Evolutionary conservation across 768 basidiomycete species (phyloP), one percentile per base, ranked within the genome.

Genomic region (Termitomyces sp.): DNA sequence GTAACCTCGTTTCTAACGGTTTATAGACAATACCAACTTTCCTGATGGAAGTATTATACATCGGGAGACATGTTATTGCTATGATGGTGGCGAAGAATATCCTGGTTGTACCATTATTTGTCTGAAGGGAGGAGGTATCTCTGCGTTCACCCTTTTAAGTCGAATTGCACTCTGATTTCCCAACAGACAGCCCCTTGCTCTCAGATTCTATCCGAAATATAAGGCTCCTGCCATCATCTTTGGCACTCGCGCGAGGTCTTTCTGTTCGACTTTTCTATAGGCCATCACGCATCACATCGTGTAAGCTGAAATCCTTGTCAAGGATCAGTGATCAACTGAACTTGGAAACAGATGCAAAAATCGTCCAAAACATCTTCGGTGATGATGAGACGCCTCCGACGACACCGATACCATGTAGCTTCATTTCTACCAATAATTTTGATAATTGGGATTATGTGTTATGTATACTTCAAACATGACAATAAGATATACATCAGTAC

Each of bases 401-500:
- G 11, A 83, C 80, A 11, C 63, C 66, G 22, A 73, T 88, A 48
- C 82, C 85, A 2, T 84, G 81, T 61, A 70, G 74, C 35, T 63
- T 61, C 44, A 78, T 88, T 44, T 73, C 80, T 5, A 78, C 75
- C 34, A 56, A 58, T 15, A 60, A 64, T 1, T 59, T 56, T 28
- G 72, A 80, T 54, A 67, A 76, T 52, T 88, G 84, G 83, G 79
- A 84, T 64, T 75, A 75, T 64, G 82, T 77, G 19, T 62, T 85
- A 54, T 80, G 78, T 64, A 72, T 83, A 51, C 57, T 80, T 50
- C 64, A 64, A 58, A 54, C 58, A 50, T 70, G 53, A 66, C 56
- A 53, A 51, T 40, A 51, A 48, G 60, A 55, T 56, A n/a, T 44
- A 22, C 49, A 46, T 30, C 34, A 50, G 42, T 58, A 58, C 26